Evolutionary conservation across 1,139 yeast genomes (phyloP).

Genomic region (Protomyces pachydermus): DNA sequence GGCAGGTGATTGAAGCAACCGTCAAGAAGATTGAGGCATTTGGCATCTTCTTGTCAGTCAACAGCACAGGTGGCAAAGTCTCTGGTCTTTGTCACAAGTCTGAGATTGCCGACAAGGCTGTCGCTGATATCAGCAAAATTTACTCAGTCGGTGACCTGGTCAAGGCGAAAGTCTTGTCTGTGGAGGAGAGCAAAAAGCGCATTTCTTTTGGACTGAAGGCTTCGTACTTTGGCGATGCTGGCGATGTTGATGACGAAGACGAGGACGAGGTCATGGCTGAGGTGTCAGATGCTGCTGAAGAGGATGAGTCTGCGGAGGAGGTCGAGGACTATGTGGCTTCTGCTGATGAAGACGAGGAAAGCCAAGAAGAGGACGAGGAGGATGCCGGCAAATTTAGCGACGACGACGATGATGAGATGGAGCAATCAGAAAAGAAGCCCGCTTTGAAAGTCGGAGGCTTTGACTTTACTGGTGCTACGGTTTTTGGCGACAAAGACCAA

Average conservation of each 20-base stretch:
- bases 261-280: conserved; percentile 36
- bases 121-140: conserved; percentile 45
- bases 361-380: conserved; percentile 49
- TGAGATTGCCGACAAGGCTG: conserved; percentile 54
- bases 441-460: conserved; percentile 33
- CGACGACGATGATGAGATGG: conserved; percentile 45
- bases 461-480: conserved; percentile 33
- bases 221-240: conserved; percentile 61
- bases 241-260: conserved; percentile 41
- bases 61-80: conserved; percentile 59
- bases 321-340: conserved; percentile 32
- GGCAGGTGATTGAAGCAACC: conserved; percentile 72
- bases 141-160: conserved; percentile 39
- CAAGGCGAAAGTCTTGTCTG: conserved; percentile 51
- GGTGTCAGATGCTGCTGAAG: conserved; percentile 35
- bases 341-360: conserved; percentile 46
- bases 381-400: conserved; percentile 49
- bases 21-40: conserved; percentile 60
- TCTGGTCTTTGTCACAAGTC: conserved; percentile 86
- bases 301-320: conserved; percentile 35
- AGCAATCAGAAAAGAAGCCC: conserved; percentile 38
- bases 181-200: conserved; percentile 63
- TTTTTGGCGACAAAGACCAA: conserved; percentile 32
- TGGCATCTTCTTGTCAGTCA: conserved; percentile 83
- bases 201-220: conserved; percentile 91